These are phyloP conservation scores for Bonia amplexicaulis DNA, from an alignment of 176 grass and related monocot genomes.

Conservation along the genomic window DNA sequence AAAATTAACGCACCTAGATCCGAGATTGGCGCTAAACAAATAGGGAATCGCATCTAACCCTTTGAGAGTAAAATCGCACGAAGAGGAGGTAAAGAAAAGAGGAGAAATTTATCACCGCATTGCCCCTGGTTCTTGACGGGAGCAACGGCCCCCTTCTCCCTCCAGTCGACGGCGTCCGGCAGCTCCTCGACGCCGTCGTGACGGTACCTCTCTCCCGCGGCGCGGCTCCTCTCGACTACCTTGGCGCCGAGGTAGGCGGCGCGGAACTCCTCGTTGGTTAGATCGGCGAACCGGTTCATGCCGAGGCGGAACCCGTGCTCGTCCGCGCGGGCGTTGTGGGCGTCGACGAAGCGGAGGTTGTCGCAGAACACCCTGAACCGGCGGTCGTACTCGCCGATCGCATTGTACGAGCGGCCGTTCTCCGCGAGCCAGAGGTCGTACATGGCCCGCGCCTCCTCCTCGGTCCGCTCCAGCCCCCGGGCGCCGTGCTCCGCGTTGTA, in stretches of 20 bases:
- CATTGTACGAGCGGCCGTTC: slow-evolving; percentile 42
- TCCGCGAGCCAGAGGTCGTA: slow-evolving; percentile 66
- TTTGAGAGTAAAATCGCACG: neutral
- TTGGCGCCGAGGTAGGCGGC: slow-evolving; percentile 44
- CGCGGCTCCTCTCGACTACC: neutral
- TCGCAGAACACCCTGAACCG: slow-evolving; percentile 76
- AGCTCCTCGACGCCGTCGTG: slow-evolving; percentile 28
- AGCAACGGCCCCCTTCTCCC: slow-evolving; percentile 59
- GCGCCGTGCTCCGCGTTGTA: slow-evolving; percentile 53
- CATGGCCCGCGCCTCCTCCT: slow-evolving; percentile 40
- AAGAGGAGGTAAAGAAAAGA: neutral
- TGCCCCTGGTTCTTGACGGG: slow-evolving; percentile 77
- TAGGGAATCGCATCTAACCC: neutral
- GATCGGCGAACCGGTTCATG: slow-evolving; percentile 71
- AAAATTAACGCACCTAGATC: slow-evolving; percentile 3
- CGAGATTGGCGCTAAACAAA: neutral
- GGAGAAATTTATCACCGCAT: slow-evolving; percentile 48
- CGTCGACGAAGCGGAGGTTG: slow-evolving; percentile 78
- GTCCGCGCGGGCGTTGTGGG: slow-evolving; percentile 54
- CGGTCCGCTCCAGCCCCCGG: slow-evolving; percentile 46
- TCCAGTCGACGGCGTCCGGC: slow-evolving; percentile 69
- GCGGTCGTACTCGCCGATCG: slow-evolving; percentile 50
- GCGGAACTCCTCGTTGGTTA: slow-evolving; percentile 72
- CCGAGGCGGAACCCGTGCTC: slow-evolving; percentile 46
- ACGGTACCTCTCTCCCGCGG: slow-evolving; percentile 17